These are phyloP conservation scores for Stereocaulon alpinum DNA, from an alignment of 495 filamentous ascomycete species.

Conservation along the genomic window DNA sequence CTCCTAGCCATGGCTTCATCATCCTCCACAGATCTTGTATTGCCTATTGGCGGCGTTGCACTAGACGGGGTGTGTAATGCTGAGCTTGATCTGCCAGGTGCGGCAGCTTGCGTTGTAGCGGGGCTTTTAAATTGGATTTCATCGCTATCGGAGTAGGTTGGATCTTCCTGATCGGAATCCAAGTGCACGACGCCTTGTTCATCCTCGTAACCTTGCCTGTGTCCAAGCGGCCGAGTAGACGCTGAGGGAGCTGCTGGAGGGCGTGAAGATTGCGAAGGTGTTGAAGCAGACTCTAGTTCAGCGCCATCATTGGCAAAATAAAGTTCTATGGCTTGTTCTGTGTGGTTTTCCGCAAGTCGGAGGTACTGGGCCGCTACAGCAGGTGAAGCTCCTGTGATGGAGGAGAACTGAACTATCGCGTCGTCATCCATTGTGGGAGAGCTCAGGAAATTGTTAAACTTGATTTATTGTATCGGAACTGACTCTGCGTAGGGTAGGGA, in stretches of 20 bases:
- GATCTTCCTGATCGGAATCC: slow-evolving; percentile 50
- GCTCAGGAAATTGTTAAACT: background rate
- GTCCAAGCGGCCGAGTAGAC: slow-evolving; percentile 18
- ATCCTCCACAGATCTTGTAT: slow-evolving; percentile 44
- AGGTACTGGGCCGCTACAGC: slow-evolving; percentile 69
- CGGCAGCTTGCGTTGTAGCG: background rate
- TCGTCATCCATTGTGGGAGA: slow-evolving; percentile 56
- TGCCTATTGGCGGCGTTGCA: slow-evolving; percentile 15
- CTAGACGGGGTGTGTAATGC: slow-evolving; percentile 16
- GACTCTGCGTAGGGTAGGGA: background rate
- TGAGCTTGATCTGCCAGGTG: slow-evolving; percentile 7
- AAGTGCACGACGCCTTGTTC: slow-evolving; percentile 55
- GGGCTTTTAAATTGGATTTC: slow-evolving; percentile 5
- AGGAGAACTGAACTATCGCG: slow-evolving; percentile 46
- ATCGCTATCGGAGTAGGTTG: slow-evolving; percentile 17
- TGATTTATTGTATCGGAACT: background rate
- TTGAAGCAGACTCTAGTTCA: slow-evolving; percentile 40
- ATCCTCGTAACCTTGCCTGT: slow-evolving; percentile 36
- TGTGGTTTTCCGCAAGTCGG: slow-evolving; percentile 66
- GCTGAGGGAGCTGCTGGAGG: slow-evolving; percentile 27
- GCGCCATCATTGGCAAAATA: slow-evolving; percentile 74
- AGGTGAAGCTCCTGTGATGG: slow-evolving; percentile 56
- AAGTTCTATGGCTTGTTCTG: slow-evolving; percentile 77
- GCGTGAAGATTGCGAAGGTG: slow-evolving; percentile 28
- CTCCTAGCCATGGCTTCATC: slow-evolving; percentile 89